Conservation (phyloP, 2,329 filamentous ascomycete genomes). For the Aspergillus hiratsukae region DNA sequence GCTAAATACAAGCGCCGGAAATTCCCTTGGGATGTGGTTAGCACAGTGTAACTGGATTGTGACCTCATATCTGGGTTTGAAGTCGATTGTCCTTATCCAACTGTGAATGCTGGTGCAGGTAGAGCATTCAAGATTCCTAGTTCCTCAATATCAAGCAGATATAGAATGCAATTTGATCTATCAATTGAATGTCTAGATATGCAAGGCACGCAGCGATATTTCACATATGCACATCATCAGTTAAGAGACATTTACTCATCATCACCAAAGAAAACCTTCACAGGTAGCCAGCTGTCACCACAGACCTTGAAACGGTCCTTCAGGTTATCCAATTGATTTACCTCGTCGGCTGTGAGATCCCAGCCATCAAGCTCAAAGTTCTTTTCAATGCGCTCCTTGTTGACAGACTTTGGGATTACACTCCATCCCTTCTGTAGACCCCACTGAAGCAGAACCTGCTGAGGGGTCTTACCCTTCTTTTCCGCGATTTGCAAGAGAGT, state of each 20-base stretch:
- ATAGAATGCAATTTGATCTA: neutral
- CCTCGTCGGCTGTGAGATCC: constrained; percentile 67
- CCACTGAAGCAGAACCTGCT: constrained; percentile 61
- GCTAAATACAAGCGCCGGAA: no score
- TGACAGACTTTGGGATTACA: constrained; percentile 83
- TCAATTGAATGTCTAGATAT: constrained; percentile 15
- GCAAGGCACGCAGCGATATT: constrained; percentile 14
- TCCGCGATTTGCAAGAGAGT: constrained; percentile 50
- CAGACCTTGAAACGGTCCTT: constrained; percentile 80
- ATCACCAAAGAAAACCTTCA: constrained; percentile 79
- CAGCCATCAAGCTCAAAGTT: constrained; percentile 76
- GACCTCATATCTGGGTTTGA: no score
- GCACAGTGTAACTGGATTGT: no score
- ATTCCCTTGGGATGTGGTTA: no score
- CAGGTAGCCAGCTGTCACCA: constrained; percentile 64
- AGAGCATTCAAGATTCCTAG: neutral
- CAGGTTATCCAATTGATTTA: constrained; percentile 63
- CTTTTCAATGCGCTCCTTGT: constrained; percentile 64
- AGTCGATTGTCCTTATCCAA: neutral
- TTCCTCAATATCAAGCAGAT: neutral
- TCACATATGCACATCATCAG: constrained; percentile 15
- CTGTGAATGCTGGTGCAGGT: neutral
- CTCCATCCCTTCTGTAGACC: constrained; percentile 75
- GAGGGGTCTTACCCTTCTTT: constrained; percentile 52
- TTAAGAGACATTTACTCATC: constrained; percentile 58